phyloP scores from a whole-genome alignment of 306 rosid genomes.

The Malus fusca region DNA sequence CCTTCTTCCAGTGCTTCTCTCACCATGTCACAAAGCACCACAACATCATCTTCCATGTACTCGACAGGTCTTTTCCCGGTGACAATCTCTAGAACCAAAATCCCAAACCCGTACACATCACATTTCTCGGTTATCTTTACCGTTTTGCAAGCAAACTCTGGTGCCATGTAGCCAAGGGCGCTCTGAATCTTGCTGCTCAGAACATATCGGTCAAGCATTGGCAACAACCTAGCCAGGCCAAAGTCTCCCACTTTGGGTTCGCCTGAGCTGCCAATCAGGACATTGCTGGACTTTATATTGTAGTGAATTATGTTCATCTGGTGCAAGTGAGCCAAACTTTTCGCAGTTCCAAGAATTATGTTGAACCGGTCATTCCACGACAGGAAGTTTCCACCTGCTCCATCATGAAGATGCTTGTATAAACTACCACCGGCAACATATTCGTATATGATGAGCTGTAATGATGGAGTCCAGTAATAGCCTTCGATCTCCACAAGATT shows the following conservation, averaged over 20 bases:
- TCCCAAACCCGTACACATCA: slow-evolving; percentile 88
- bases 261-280: slow-evolving; percentile 66
- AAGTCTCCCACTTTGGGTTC: slow-evolving; percentile 92
- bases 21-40: slow-evolving; percentile 97
- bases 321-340: slow-evolving; percentile 91
- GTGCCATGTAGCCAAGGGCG: slow-evolving; percentile 98
- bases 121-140: slow-evolving; percentile 96
- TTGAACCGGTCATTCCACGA: slow-evolving; percentile 91
- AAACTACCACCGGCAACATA: slow-evolving; percentile 80
- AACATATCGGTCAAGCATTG: slow-evolving; percentile 93
- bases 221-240: slow-evolving; percentile 86
- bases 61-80: slow-evolving; percentile 96
- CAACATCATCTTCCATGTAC: slow-evolving; percentile 98
- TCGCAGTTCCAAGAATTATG: slow-evolving; percentile 83
- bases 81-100: slow-evolving; percentile 76
- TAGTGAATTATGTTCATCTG: slow-evolving; percentile 76
- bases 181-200: slow-evolving; percentile 98
- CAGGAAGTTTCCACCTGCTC: slow-evolving; percentile 66
- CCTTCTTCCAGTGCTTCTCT: slow-evolving; percentile 91
- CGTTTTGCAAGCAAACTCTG: slow-evolving; percentile 90
- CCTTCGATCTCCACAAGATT: slow-evolving; percentile 92
- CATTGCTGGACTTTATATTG: slow-evolving; percentile 88
- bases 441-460: slow-evolving; percentile 89
- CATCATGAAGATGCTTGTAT: slow-evolving; percentile 92
- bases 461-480: slow-evolving; percentile 96